Evolutionary conservation across 345 rosid genomes (phyloP), one percentile per base, ranked within the genome.

Genomic region (Eucalyptus caleyi): DNA sequence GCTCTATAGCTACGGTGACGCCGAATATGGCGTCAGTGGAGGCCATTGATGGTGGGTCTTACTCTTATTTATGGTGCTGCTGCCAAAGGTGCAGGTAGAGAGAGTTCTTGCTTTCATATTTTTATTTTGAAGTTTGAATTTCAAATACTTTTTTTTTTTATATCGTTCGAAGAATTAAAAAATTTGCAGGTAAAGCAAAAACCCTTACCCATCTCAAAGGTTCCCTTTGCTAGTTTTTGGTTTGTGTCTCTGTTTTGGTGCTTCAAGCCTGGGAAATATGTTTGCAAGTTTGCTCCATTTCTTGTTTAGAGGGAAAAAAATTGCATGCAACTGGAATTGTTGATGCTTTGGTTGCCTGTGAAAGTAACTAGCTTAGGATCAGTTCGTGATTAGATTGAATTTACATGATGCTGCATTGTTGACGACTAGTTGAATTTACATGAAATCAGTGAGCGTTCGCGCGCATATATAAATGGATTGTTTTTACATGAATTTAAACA

Each of bases 41-140:
- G 88, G 40, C 89, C 93, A 30, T 88, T 92, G 86, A 81, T 90
- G 92, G 93, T 90, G 86, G 89, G 88, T 85, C 90, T 90, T 87
- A 89, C 90, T 49, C 88, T 89, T 32, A 89, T 92, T 54, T 32
- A 89, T 47, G 90, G 92, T 65, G 93, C 92, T 87, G 92, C 90
- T 42, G 91, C 92, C 83, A 89, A 92, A 87, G 93, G 90, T 86
- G 93, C 93, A 90, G 89, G 93, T 92, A 56, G 60, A 2, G 32
- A 86, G 42, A n/a, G 54, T 32, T 47, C 87, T 86, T 32, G 47
- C 27, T 32, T 16, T 45, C 54, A 50, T 32, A 32, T 86, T 4
- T 16, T 14, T 19, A 18, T 34, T 19, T 72, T 18, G 44, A 69
- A 69, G 7, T 72, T 72, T 72, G 26, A 18, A 69, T 69, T 34